Conservation (phyloP, 352 stramenopile genomes). For the Phytophthora podocarpi region DNA sequence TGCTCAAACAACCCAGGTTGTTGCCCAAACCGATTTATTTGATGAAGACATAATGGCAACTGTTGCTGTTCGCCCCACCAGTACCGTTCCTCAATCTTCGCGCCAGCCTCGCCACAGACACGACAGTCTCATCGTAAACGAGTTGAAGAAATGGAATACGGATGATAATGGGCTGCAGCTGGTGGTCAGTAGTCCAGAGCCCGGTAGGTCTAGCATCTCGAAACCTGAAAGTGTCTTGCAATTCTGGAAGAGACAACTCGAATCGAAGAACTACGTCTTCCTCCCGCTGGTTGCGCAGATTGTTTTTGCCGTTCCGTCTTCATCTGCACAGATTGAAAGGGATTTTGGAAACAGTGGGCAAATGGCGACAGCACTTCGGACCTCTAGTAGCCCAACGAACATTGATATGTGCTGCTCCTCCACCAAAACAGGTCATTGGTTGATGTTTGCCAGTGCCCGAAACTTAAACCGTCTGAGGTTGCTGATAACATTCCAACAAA, state of each 20-base stretch:
- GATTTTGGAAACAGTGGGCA: background rate
- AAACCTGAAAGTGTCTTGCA: background rate
- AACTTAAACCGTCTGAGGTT: background rate
- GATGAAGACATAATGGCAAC: background rate
- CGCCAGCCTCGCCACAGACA: background rate
- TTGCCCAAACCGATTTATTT: background rate
- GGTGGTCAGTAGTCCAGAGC: background rate
- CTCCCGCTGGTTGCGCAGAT: background rate
- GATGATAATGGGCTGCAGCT: background rate
- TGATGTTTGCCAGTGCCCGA: conserved; percentile 3
- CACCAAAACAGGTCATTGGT: background rate
- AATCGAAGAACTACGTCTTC: background rate
- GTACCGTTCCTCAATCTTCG: background rate
- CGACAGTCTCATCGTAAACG: background rate
- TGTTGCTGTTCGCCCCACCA: background rate
- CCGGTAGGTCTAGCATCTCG: background rate
- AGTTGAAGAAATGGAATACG: no score
- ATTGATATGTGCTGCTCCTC: conserved; percentile 2
- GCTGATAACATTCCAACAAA: background rate
- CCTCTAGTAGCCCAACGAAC: background rate
- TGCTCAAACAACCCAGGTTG: background rate
- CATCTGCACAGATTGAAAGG: conserved; percentile 2
- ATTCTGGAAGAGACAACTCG: background rate
- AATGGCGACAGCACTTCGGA: background rate
- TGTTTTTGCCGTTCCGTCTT: background rate